phyloP scores from a whole-genome alignment of 139 green algal genomes.

The Tetraselmis striata region DNA sequence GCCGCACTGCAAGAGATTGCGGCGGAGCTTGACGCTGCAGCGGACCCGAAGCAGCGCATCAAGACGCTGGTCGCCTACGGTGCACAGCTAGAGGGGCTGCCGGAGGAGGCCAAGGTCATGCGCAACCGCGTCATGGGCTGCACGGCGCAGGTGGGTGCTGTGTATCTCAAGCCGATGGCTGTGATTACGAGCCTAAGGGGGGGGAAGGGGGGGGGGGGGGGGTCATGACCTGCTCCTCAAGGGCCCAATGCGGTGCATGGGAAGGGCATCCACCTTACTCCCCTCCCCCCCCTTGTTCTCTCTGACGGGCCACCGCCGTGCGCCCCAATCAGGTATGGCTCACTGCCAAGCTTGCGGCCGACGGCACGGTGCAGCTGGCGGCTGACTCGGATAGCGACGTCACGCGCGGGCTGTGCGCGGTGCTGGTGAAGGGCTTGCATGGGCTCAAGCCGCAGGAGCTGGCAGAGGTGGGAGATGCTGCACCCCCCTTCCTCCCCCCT shows the following conservation, averaged over 20 bases:
- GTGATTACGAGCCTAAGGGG: too few species aligned
- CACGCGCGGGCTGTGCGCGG: conserved; percentile 56
- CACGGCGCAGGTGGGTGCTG: conserved; percentile 54
- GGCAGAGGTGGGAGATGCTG: conserved; percentile 24
- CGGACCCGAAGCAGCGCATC: conserved; percentile 27
- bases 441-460: conserved; percentile 63
- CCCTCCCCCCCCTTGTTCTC: too few species aligned
- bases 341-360: conserved; percentile 36
- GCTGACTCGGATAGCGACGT: conserved; percentile 73
- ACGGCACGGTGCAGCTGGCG: conserved; percentile 41
- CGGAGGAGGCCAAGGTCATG: conserved; percentile 27
- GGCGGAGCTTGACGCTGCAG: conserved; percentile 2
- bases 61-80: conserved; percentile 49
- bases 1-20: neutral
- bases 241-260: too few species aligned
- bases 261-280: too few species aligned
- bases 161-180: too few species aligned
- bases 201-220: too few species aligned
- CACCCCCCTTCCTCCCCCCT: too few species aligned
- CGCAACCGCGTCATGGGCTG: conserved; percentile 90
- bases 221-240: too few species aligned
- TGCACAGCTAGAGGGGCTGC: conserved; percentile 26
- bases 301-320: too few species aligned
- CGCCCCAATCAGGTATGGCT: conserved; percentile 26
- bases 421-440: conserved; percentile 54